Conservation (phyloP, 192 early-diverging fungal genomes). For the Rhizoclosmatium globosum region DNA sequence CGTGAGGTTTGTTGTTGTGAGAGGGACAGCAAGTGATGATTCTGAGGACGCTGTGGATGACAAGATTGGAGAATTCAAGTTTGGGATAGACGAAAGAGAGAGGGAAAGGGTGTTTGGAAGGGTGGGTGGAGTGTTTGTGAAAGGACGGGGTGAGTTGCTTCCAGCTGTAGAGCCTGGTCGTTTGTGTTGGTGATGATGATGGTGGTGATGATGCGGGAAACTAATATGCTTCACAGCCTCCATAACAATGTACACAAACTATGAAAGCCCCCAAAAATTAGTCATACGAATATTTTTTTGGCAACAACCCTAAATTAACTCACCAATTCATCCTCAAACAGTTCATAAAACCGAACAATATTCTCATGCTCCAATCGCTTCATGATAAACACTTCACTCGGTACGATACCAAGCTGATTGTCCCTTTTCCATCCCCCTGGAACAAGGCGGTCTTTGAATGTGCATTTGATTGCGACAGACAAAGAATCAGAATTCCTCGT, state of each 20-base stretch:
- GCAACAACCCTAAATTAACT: background rate
- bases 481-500: constrained; percentile 43
- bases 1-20: background rate
- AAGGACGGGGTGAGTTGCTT: background rate
- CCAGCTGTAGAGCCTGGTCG: background rate
- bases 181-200: constrained; percentile 12
- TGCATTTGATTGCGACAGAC: constrained; percentile 67
- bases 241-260: constrained; percentile 58
- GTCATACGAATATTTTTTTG: background rate
- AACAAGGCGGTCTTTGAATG: constrained; percentile 71
- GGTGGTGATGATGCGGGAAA: constrained; percentile 5
- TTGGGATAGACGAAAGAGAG: background rate
- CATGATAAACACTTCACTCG: constrained; percentile 80
- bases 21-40: background rate
- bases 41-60: constrained; percentile 20
- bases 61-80: background rate
- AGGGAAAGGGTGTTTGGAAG: background rate
- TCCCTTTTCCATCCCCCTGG: constrained; percentile 76
- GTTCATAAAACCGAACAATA: constrained; percentile 65
- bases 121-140: constrained; percentile 1
- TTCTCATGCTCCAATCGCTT: constrained; percentile 53
- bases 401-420: constrained; percentile 68
- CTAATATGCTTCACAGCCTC: constrained; percentile 42
- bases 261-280: background rate
- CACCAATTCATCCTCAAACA: constrained; percentile 72